Evolutionary conservation across 148 eudicot genomes (phyloP).

Genomic region (Spergularia marina): DNA sequence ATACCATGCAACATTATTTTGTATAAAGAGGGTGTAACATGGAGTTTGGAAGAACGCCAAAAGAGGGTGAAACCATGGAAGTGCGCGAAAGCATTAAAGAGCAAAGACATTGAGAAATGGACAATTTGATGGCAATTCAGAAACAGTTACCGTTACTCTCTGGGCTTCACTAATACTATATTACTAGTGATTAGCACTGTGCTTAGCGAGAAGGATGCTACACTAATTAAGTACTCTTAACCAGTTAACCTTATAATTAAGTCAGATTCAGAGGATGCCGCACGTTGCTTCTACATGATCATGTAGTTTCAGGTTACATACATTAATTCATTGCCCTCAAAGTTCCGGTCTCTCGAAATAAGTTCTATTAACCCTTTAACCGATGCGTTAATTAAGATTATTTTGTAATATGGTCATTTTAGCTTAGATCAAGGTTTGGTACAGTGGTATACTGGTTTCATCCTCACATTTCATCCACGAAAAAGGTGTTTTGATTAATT

Average conservation of each 20-base stretch:
- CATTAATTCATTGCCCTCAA: neutral
- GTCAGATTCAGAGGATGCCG: neutral
- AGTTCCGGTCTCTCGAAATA: neutral
- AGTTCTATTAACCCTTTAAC: no score
- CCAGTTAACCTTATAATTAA: neutral
- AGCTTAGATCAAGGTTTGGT: no score
- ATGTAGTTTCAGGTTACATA: neutral
- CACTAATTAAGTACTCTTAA: neutral
- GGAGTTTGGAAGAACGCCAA: neutral
- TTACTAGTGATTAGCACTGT: neutral
- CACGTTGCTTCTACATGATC: neutral
- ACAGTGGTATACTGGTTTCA: no score
- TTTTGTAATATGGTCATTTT: no score
- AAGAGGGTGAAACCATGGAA: slow-evolving; percentile 12
- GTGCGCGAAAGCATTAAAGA: slow-evolving; percentile 21
- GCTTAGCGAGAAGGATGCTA: neutral
- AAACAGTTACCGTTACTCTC: slow-evolving; percentile 22
- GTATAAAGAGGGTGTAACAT: no score
- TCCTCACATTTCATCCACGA: no score
- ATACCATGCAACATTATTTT: no score
- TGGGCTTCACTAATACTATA: neutral
- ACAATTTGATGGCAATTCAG: slow-evolving; percentile 8
- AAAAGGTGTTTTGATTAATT: no score
- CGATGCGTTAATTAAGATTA: no score
- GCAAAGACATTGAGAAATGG: slow-evolving; percentile 24